Base-by-base conservation (phyloP, 352 stramenopile genomes). In the Phytophthora podocarpi region DNA sequence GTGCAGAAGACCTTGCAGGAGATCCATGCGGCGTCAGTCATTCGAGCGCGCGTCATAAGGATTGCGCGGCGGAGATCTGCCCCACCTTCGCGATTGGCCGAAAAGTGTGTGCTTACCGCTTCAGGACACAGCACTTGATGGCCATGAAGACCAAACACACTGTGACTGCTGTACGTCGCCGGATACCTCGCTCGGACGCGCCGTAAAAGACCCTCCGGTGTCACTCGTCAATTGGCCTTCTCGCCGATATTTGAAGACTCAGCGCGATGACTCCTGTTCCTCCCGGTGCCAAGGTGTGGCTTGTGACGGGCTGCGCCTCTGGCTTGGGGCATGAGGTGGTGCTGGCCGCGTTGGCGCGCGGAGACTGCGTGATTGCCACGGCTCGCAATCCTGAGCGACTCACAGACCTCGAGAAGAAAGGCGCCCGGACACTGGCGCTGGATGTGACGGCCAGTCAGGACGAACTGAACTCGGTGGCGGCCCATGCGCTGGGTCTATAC, bases 241-340 rank as follows among this genome's bases (percentile, higher is more conserved):
- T 26, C 6, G 5, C 32, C 8, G 8, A 11, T 5, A 45, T n/a
- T 39, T 46, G 20, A 30, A 59, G n/a, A 35, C 4, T 13, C 11
- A 40, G 11, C 16, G 21, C 13, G 6, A 65, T 70, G 62, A 48
- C 47, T 57, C 26, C 55, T 43, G 32, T 61, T 37, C 62, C 54
- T 56, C 11, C 37, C 18, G 39, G 39, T 42, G 46, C 52, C 31
- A 74, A 78, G 30, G 66, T 79, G 8, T 76, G 67, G 68, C 59
- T 80, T 23, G 67, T 80, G 42, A 80, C 72, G 5, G 72, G 72
- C 67, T 76, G 68, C 32, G 72, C 72, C 24, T 74, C 68, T 27
- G 72, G 72, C 18, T 61, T 80, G 23, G 67, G 67, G 1, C 47
- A 31, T 9, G 67, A 73, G n/a, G 57, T 77, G 57, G 74, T 68